Evolutionary conservation across 2,329 filamentous ascomycete genomes (phyloP).

Genomic region (Pyricularia grisea): DNA sequence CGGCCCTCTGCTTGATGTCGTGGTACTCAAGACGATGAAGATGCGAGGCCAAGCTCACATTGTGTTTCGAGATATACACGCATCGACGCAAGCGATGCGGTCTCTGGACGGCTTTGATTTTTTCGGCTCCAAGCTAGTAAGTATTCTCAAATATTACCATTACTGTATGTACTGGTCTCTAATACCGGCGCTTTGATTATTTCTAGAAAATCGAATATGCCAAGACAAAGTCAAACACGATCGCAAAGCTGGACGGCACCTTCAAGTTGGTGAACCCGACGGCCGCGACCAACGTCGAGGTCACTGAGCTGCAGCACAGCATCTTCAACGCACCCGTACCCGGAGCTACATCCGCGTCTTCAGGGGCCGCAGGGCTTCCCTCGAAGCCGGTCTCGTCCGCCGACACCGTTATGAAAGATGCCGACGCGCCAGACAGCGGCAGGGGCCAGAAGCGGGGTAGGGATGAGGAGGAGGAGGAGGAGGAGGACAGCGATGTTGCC

Average conservation of each 20-base stretch:
- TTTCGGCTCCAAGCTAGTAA: conserved; percentile 74
- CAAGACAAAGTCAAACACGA: conserved; percentile 77
- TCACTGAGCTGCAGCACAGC: conserved; percentile 68
- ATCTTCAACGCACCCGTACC: conserved; percentile 65
- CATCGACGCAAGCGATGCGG: conserved; percentile 90
- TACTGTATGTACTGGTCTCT: not conserved
- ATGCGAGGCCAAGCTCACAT: conserved; percentile 97
- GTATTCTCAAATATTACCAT: conserved; percentile 22
- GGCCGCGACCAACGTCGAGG: conserved; percentile 45
- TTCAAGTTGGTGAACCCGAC: conserved; percentile 59
- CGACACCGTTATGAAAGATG: conserved; percentile 33
- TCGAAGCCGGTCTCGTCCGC: conserved; percentile 37
- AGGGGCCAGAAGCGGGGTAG: conserved; percentile 62
- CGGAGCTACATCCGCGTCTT: conserved; percentile 32
- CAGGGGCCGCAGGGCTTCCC: conserved; percentile 27
- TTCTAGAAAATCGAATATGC: conserved; percentile 80
- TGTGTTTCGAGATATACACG: conserved; percentile 79
- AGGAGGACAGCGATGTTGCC: conserved; percentile 53
- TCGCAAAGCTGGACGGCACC: conserved; percentile 86
- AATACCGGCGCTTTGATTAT: not conserved
- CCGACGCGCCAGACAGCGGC: conserved; percentile 27
- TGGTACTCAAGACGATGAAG: conserved; percentile 77
- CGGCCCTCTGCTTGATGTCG: conserved; percentile 83
- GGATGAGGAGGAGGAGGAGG: conserved; percentile 56
- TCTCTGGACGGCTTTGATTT: conserved; percentile 79